These are phyloP conservation scores for Tephrocybe rancida DNA, from an alignment of 768 basidiomycete species.

Conservation along the genomic window DNA sequence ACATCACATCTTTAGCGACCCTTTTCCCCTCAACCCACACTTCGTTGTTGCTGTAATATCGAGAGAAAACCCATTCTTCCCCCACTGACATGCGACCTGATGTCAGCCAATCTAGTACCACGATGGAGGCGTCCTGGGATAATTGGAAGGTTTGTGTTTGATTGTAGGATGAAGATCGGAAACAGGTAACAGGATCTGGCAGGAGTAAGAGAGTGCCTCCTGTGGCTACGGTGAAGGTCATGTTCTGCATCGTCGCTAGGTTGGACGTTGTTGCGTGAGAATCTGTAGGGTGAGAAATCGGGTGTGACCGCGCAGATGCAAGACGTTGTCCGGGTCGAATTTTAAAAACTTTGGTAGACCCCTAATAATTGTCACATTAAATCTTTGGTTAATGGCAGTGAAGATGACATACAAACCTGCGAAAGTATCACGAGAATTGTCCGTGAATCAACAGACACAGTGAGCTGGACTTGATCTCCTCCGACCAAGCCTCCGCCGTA, in stretches of 20 bases:
- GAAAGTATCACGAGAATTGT: conserved; percentile 76
- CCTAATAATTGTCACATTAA: conserved; percentile 47
- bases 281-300: neutral
- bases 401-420: conserved; percentile 56
- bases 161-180: conserved; percentile 78
- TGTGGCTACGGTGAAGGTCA: conserved; percentile 57
- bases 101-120: conserved; percentile 91
- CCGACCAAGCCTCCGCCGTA: conserved; percentile 94
- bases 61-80: conserved; percentile 89
- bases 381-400: neutral
- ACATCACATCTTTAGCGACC: conserved; percentile 75
- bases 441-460: conserved; percentile 57
- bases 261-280: neutral
- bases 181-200: conserved; percentile 94
- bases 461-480: conserved; percentile 73
- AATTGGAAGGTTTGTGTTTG: conserved; percentile 84
- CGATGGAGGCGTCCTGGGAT: conserved; percentile 56
- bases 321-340: conserved; percentile 61
- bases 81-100: conserved; percentile 82
- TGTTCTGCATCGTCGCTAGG: conserved; percentile 64
- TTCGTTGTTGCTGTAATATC: conserved; percentile 87
- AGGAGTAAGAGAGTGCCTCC: conserved; percentile 73
- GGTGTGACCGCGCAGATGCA: conserved; percentile 36
- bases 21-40: conserved; percentile 65
- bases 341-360: conserved; percentile 96